A percentile compares a stretch with the other conserved stretches of the same genome.
Evolutionary conservation across 2,329 filamentous ascomycete genomes (phyloP).

Genomic region (Colletotrichum musae): DNA sequence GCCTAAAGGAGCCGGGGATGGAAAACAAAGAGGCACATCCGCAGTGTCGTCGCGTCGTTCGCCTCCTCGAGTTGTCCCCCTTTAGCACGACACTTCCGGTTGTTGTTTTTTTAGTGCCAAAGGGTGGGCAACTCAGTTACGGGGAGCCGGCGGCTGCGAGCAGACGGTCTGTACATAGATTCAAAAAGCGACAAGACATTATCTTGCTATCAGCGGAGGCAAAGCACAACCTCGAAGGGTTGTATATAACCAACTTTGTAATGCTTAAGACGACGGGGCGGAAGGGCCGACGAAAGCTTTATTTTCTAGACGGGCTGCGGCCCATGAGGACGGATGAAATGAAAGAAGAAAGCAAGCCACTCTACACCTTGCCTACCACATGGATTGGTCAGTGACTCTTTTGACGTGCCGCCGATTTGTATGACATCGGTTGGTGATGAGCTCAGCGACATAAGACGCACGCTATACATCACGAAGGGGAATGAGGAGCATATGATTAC

Average conservation of each 20-base stretch:
- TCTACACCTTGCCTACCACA: not conserved
- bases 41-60: constrained; percentile 35
- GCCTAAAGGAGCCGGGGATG: not conserved
- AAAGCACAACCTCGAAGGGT: constrained; percentile 7
- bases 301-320: constrained; percentile 13
- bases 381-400: not conserved
- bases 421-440: not conserved
- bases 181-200: constrained; percentile 20
- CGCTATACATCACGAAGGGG: too few relatives aligned
- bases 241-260: constrained; percentile 41
- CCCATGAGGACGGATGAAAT: constrained; percentile 34
- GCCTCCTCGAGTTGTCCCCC: constrained; percentile 15
- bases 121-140: not conserved
- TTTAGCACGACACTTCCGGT: too few relatives aligned
- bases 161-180: constrained; percentile 38
- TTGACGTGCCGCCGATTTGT: not conserved
- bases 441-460: too few relatives aligned
- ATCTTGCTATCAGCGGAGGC: constrained; percentile 23
- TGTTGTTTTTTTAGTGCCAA: too few relatives aligned
- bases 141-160: constrained; percentile 26
- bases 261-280: constrained; percentile 33
- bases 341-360: constrained; percentile 26
- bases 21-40: constrained; percentile 6
- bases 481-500: too few relatives aligned
- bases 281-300: constrained; percentile 1